phyloP scores from a whole-genome alignment of 192 early-diverging fungal genomes.

The Backusella tarrabulga region DNA sequence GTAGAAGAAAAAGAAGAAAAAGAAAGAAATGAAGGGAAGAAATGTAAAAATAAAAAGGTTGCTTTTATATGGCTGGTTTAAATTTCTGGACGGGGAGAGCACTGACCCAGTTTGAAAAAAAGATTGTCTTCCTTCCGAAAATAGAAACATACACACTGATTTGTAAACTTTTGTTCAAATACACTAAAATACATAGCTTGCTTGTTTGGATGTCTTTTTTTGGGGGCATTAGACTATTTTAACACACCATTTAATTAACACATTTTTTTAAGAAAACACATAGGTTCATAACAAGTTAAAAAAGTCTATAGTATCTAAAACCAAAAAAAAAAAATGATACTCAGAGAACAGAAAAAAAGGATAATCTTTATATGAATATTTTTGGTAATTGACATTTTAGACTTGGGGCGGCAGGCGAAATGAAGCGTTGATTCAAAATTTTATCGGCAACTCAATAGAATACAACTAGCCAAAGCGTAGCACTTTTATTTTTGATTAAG shows the following conservation, averaged over 20 bases:
- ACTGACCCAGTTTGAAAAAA: not conserved
- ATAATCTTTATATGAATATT: not conserved
- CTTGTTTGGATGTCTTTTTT: not conserved
- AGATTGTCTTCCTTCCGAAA: not conserved
- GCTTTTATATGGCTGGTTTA: not conserved
- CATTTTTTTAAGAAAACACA: not conserved
- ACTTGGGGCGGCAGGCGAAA: not conserved
- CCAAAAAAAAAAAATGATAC: not conserved
- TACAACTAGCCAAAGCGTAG: not conserved
- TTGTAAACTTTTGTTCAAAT: constrained; percentile 2
- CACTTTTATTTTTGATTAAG: not conserved
- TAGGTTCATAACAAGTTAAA: not conserved
- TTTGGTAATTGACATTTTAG: not conserved
- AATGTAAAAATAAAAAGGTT: not conserved
- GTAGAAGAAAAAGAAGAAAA: not conserved
- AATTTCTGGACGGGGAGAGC: not conserved
- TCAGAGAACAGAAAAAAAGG: not conserved
- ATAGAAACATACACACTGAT: not conserved
- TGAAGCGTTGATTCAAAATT: not conserved
- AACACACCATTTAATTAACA: not conserved
- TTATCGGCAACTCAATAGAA: not conserved
- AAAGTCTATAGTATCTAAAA: not conserved
- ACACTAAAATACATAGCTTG: not conserved
- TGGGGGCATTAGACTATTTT: not conserved
- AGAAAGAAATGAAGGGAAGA: not conserved